phyloP scores from a whole-genome alignment of 2,329 filamentous ascomycete genomes.

The Arachnomyces sp. region DNA sequence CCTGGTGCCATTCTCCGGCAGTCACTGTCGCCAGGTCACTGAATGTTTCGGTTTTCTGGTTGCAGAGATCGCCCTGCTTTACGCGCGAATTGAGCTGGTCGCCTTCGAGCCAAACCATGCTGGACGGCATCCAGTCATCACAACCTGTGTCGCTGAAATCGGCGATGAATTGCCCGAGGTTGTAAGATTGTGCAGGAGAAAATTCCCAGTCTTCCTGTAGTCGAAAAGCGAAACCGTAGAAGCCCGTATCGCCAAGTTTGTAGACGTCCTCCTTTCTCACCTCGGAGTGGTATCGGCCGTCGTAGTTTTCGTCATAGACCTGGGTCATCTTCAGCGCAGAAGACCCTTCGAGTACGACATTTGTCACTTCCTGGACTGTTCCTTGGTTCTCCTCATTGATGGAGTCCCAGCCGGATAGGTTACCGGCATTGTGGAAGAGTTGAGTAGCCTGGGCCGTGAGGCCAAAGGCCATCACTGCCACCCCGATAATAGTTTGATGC shows the following conservation, averaged over 20 bases:
- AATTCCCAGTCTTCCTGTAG: constrained; percentile 43
- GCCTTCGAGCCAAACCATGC: constrained; percentile 42
- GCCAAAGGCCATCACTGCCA: no score
- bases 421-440: constrained; percentile 21
- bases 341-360: constrained; percentile 32
- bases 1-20: constrained; percentile 40
- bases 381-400: constrained; percentile 37
- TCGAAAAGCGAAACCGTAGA: constrained; percentile 48
- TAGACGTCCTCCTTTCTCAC: constrained; percentile 39
- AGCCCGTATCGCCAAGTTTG: constrained; percentile 38
- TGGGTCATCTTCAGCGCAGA: constrained; percentile 39
- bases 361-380: constrained; percentile 35
- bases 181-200: constrained; percentile 37
- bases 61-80: constrained; percentile 34
- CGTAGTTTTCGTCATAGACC: constrained; percentile 34
- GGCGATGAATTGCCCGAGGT: constrained; percentile 47
- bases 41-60: constrained; percentile 26
- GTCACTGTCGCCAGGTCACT: constrained; percentile 32
- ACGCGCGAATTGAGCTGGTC: constrained; percentile 38
- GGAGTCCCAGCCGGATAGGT: constrained; percentile 34
- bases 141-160: constrained; percentile 39
- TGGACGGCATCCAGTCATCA: constrained; percentile 43
- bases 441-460: constrained; percentile 8
- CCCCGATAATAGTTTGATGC: no score
- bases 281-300: constrained; percentile 45